Percentiles rank a stretch among this genome's conserved stretches.
Conservation (phyloP, 2,329 filamentous ascomycete genomes). For the Fonsecaea erecta region DNA sequence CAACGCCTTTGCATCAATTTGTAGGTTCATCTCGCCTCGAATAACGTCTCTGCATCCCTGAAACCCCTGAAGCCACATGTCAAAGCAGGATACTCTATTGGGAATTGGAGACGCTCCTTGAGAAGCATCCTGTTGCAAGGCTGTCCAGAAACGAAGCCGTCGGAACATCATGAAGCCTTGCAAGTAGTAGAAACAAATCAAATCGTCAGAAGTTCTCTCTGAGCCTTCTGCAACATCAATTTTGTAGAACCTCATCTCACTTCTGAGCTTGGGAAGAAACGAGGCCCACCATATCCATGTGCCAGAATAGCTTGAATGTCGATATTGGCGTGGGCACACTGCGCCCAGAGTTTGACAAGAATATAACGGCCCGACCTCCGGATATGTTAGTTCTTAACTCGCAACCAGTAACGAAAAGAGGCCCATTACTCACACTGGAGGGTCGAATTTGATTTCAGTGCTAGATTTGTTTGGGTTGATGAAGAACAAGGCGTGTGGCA, state of each 20-base stretch:
- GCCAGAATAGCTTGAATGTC: constrained; percentile 86
- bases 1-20: not conserved
- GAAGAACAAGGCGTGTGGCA: constrained; percentile 79
- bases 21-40: not conserved
- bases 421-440: constrained; percentile 63
- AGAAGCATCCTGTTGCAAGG: not conserved
- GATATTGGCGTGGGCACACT: constrained; percentile 75
- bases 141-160: not conserved
- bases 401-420: not conserved
- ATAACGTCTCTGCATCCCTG: not conserved
- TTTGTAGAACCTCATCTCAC: constrained; percentile 54
- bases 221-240: not conserved
- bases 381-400: constrained; percentile 15
- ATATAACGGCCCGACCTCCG: constrained; percentile 71
- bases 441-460: constrained; percentile 84
- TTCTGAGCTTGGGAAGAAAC: constrained; percentile 76
- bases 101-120: not conserved
- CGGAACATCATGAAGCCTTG: not conserved
- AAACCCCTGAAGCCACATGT: not conserved
- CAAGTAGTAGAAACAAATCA: not conserved
- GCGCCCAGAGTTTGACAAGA: constrained; percentile 87
- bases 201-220: not conserved
- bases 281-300: constrained; percentile 81
- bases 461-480: constrained; percentile 82
- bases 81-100: not conserved